Evolutionary conservation across 352 stramenopile genomes (phyloP).

Genomic region (Phytophthora pistaciae): DNA sequence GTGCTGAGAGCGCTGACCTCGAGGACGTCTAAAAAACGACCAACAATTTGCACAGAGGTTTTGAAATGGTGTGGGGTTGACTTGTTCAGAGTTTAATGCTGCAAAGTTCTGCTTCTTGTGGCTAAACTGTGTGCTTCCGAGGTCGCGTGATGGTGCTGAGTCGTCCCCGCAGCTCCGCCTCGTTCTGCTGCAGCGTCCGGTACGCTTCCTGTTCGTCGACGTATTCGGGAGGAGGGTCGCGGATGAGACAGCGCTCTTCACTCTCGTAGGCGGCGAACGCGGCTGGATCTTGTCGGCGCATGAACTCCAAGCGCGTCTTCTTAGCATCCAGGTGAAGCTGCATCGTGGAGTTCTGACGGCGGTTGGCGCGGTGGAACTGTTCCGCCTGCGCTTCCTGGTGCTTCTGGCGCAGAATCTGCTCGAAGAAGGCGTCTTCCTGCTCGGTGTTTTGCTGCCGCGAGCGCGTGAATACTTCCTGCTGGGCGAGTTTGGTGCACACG

Average conservation of each 20-base stretch:
- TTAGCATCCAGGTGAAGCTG: slow-evolving; percentile 81
- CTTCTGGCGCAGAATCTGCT: slow-evolving; percentile 69
- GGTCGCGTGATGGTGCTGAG: slow-evolving; percentile 57
- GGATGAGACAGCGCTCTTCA: slow-evolving; percentile 49
- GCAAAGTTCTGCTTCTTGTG: neutral
- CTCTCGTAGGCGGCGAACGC: slow-evolving; percentile 62
- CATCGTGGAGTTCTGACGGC: slow-evolving; percentile 77
- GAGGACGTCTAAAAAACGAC: slow-evolving; percentile 34
- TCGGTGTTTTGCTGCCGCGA: slow-evolving; percentile 21
- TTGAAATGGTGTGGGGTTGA: neutral
- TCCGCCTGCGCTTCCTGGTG: slow-evolving; percentile 74
- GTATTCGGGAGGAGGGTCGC: slow-evolving; percentile 59
- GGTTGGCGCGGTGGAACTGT: slow-evolving; percentile 59
- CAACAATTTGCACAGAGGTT: neutral
- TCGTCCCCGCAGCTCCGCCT: slow-evolving; percentile 62
- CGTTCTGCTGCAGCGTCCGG: slow-evolving; percentile 48
- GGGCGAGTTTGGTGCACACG: slow-evolving; percentile 67
- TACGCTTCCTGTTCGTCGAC: slow-evolving; percentile 57
- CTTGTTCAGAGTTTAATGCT: neutral
- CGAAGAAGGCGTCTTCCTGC: slow-evolving; percentile 57
- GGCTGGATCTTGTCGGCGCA: slow-evolving; percentile 67
- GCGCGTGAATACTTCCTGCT: slow-evolving; percentile 56
- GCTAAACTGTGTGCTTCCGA: slow-evolving; percentile 25
- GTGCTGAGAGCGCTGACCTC: slow-evolving; percentile 64
- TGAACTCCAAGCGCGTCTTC: slow-evolving; percentile 73